Evolutionary conservation across 2,329 filamentous ascomycete species (phyloP).

Genomic region (Fusarium multiceps): DNA sequence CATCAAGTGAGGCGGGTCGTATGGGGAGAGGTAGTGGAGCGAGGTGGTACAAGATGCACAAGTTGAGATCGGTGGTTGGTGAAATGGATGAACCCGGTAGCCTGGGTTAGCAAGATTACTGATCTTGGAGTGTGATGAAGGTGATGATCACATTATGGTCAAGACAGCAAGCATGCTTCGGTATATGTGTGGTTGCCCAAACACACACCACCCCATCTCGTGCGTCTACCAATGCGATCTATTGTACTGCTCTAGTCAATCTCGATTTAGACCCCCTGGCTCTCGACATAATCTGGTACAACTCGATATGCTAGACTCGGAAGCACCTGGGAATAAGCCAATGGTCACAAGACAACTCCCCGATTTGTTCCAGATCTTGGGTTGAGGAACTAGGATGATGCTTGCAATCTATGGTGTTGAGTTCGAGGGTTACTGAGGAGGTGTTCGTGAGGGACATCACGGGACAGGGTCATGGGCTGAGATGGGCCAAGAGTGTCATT

Average conservation of each 20-base stretch:
- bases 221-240: constrained; percentile 24
- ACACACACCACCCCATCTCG: constrained; percentile 7
- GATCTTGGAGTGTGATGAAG: constrained; percentile 15
- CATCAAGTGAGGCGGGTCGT: constrained; percentile 12
- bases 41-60: constrained; percentile 33
- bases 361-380: constrained; percentile 11
- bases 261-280: constrained; percentile 42
- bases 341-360: constrained; percentile 20
- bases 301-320: constrained; percentile 32
- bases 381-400: constrained; percentile 15
- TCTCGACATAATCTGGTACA: constrained; percentile 43
- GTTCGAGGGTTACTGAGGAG: background rate
- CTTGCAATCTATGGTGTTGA: background rate
- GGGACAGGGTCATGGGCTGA: background rate
- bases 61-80: constrained; percentile 20
- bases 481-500: background rate
- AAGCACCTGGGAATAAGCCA: constrained; percentile 23
- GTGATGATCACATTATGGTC: background rate
- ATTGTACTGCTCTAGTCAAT: constrained; percentile 23
- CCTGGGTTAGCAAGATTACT: constrained; percentile 15
- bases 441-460: background rate
- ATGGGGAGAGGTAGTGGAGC: constrained; percentile 5
- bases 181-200: background rate
- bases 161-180: background rate
- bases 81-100: constrained; percentile 34